Conservation (phyloP, 2,329 filamentous ascomycete species). For the Saccharata proteae region DNA sequence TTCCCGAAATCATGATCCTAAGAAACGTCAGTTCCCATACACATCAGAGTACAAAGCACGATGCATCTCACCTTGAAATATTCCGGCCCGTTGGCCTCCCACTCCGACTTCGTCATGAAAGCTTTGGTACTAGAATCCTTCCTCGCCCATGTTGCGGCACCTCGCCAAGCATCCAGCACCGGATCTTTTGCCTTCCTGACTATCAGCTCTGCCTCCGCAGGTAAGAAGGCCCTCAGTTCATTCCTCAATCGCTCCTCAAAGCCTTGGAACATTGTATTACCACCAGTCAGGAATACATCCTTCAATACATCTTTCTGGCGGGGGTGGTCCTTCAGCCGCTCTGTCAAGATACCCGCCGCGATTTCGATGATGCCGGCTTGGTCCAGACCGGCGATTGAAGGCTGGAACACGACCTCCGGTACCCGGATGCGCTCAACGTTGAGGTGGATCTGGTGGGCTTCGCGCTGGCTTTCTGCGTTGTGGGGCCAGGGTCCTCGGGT, state of each 20-base stretch:
- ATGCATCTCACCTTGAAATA: constrained; percentile 64
- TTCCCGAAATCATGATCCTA: constrained; percentile 9
- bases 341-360: constrained; percentile 74
- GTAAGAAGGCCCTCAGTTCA: constrained; percentile 62
- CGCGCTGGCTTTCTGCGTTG: constrained; percentile 63
- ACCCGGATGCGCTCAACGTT: constrained; percentile 95
- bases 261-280: constrained; percentile 72
- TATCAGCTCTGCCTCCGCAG: constrained; percentile 52
- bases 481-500: constrained; percentile 78
- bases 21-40: background rate
- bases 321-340: constrained; percentile 51
- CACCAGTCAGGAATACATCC: constrained; percentile 91
- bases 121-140: constrained; percentile 47
- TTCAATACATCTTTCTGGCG: constrained; percentile 60
- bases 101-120: constrained; percentile 70
- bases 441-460: constrained; percentile 81
- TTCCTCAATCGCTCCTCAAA: constrained; percentile 72
- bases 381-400: constrained; percentile 80
- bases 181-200: constrained; percentile 66
- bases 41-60: too few species aligned
- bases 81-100: constrained; percentile 80
- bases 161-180: constrained; percentile 82
- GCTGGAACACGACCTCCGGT: constrained; percentile 86
- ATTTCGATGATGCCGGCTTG: constrained; percentile 92
- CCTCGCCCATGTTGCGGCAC: constrained; percentile 74